Evolutionary conservation across 2,329 filamentous ascomycete genomes (phyloP).

Genomic region (Lachnellula suecica): DNA sequence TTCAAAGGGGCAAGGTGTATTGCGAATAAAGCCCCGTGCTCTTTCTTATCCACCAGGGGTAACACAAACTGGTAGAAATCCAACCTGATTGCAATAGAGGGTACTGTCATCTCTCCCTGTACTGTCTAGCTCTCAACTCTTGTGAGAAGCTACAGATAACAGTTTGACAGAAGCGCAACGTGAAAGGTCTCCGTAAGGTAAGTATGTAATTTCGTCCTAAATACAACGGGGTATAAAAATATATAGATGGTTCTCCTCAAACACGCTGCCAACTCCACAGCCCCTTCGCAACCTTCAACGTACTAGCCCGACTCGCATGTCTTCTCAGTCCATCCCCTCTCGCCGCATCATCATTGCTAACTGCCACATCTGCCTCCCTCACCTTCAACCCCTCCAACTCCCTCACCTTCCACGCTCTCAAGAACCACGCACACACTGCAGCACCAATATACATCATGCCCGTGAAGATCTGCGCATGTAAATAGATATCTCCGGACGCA

Average conservation of each 20-base stretch:
- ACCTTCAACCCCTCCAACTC: constrained; percentile 41
- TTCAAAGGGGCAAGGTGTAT: too few species aligned
- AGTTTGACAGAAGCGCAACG: too few species aligned
- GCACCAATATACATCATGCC: constrained; percentile 62
- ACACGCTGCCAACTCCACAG: constrained; percentile 27
- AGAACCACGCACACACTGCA: constrained; percentile 50
- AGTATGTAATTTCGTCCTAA: too few species aligned
- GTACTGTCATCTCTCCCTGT: too few species aligned
- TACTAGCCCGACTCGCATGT: constrained; percentile 16
- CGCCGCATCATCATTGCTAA: constrained; percentile 19
- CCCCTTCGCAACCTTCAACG: constrained; percentile 19
- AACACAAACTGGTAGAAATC: too few species aligned
- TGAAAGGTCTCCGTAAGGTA: too few species aligned
- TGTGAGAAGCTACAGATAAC: too few species aligned
- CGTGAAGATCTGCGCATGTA: constrained; percentile 58
- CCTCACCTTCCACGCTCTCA: constrained; percentile 60
- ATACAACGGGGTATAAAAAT: background rate
- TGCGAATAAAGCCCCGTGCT: too few species aligned
- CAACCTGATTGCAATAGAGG: too few species aligned
- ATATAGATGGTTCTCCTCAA: background rate
- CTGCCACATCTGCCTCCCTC: constrained; percentile 15
- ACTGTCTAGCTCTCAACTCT: too few species aligned
- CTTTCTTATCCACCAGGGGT: too few species aligned
- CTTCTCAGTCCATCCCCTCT: constrained; percentile 5
- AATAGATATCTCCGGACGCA: constrained; percentile 48